Percentiles rank a stretch among this genome's conserved stretches.
Evolutionary conservation across 2,329 filamentous ascomycete genomes (phyloP).

Genomic region (Claviceps pusilla): DNA sequence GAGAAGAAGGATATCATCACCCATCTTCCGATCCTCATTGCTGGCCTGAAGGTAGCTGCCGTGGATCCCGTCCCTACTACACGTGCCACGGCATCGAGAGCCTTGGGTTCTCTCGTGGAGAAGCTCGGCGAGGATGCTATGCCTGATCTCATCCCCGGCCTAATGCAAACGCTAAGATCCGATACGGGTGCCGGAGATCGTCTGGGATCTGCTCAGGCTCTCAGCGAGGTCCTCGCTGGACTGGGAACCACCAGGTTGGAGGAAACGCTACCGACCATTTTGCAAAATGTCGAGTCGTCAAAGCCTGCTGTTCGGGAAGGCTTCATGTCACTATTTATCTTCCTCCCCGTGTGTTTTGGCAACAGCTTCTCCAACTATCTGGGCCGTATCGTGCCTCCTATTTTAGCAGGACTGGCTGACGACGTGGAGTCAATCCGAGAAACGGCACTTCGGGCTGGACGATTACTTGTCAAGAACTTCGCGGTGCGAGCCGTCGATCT

Average conservation of each 20-base stretch:
- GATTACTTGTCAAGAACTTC: constrained; percentile 95
- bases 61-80: constrained; percentile 95
- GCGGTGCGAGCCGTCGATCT: constrained; percentile 88
- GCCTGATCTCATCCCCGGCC: constrained; percentile 88
- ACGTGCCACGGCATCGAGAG: constrained; percentile 87
- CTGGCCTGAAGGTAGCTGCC: constrained; percentile 73
- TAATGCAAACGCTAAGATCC: constrained; percentile 95
- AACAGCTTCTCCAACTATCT: constrained; percentile 97
- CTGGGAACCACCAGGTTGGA: constrained; percentile 84
- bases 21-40: constrained; percentile 82
- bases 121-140: constrained; percentile 94
- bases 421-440: constrained; percentile 94
- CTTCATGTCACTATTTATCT: constrained; percentile 99
- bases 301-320: constrained; percentile 87
- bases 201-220: constrained; percentile 87
- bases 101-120: constrained; percentile 89
- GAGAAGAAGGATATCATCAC: constrained; percentile 86
- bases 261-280: constrained; percentile 86
- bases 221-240: constrained; percentile 90
- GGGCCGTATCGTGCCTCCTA: constrained; percentile 86
- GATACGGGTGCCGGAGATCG: constrained; percentile 93
- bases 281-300: constrained; percentile 87
- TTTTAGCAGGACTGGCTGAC: constrained; percentile 84
- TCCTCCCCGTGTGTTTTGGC: constrained; percentile 95
- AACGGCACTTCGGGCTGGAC: constrained; percentile 84